These are phyloP conservation scores for Asterophora parasitica DNA, from an alignment of 768 basidiomycete species.

Conservation along the genomic window DNA sequence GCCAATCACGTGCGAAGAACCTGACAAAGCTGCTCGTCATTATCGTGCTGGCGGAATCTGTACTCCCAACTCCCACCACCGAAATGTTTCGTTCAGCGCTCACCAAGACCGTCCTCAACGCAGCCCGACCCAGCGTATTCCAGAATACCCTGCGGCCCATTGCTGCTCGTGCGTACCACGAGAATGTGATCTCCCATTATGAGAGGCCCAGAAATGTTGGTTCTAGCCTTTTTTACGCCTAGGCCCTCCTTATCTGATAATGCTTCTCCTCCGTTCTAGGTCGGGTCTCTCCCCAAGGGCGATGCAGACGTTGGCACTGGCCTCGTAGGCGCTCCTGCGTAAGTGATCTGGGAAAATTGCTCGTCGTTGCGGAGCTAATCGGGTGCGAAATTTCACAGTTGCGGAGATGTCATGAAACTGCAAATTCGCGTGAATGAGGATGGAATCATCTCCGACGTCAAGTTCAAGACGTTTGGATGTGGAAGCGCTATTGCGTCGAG, in stretches of 20 bases:
- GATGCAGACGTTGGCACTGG: slow-evolving; percentile 94
- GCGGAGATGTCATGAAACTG: slow-evolving; percentile 99
- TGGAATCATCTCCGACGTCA: slow-evolving; percentile 95
- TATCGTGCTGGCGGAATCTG: slow-evolving; percentile 3
- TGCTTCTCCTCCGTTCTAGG: slow-evolving; percentile 45
- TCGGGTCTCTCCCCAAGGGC: slow-evolving; percentile 91
- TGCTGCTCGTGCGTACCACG: slow-evolving; percentile 76
- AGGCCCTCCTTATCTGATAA: slow-evolving; percentile 55
- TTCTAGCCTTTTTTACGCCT: slow-evolving; percentile 33
- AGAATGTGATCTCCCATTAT: slow-evolving; percentile 97
- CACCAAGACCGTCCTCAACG: slow-evolving; percentile 43
- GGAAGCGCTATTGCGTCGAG: slow-evolving; percentile 97
- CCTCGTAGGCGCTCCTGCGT: slow-evolving; percentile 97
- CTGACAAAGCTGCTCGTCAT: slow-evolving; percentile 18
- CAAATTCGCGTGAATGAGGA: slow-evolving; percentile 96
- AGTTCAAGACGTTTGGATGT: slow-evolving; percentile 99
- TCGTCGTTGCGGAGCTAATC: slow-evolving; percentile 26
- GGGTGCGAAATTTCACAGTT: slow-evolving; percentile 40
- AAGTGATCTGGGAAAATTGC: slow-evolving; percentile 31
- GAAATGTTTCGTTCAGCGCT: slow-evolving; percentile 70
- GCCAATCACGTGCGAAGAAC: neutral
- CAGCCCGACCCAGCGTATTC: slow-evolving; percentile 38
- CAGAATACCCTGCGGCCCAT: slow-evolving; percentile 43
- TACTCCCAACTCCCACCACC: slow-evolving; percentile 26
- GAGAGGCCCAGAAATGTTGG: slow-evolving; percentile 95